Evolutionary conservation across 768 basidiomycete species (phyloP).

Genomic region (Tulasnella calospora): DNA sequence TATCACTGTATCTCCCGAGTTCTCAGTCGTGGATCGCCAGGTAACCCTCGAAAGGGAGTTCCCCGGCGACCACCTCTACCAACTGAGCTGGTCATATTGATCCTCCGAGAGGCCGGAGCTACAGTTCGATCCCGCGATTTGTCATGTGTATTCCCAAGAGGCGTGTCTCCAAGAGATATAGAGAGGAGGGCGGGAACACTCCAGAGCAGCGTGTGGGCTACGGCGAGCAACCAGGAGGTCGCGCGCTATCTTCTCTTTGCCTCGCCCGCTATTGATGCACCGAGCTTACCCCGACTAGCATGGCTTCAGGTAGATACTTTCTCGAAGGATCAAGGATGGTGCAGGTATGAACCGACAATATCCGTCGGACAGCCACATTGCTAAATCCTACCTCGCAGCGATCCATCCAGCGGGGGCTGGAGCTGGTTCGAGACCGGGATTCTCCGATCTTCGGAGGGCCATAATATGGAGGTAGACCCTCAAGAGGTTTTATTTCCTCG

Average conservation of each 20-base stretch:
- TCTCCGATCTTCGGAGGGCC: neutral
- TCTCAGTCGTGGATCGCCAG: neutral
- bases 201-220: neutral
- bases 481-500: neutral
- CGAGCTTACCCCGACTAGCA: neutral
- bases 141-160: neutral
- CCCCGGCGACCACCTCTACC: neutral
- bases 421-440: slow-evolving; percentile 18
- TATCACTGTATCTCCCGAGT: neutral
- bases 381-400: neutral
- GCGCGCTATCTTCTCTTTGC: neutral
- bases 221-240: neutral
- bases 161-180: neutral
- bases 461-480: neutral
- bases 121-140: neutral
- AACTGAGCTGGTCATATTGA: neutral
- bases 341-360: neutral
- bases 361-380: neutral
- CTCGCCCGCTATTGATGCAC: neutral
- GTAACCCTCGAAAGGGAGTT: neutral
- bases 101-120: neutral
- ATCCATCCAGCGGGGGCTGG: slow-evolving; percentile 9
- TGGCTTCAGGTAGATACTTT: neutral
- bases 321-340: slow-evolving; percentile 20
- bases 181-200: neutral